These are phyloP conservation scores for Saccharum spontaneum DNA, from an alignment of 176 grass and related monocot species.

Conservation along the genomic window DNA sequence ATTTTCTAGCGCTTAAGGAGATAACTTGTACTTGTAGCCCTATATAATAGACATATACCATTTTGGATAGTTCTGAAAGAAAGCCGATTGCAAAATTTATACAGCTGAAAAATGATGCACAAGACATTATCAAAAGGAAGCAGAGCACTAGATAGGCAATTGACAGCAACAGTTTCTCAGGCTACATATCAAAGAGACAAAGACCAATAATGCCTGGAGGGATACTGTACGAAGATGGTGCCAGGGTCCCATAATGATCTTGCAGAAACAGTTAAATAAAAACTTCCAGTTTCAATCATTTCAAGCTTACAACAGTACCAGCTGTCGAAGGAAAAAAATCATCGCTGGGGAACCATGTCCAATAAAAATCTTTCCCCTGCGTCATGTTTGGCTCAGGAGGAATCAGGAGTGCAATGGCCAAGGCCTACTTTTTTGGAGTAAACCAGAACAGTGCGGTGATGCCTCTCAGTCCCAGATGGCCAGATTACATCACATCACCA, in stretches of 20 bases:
- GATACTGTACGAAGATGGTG: not conserved
- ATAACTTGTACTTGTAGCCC: not conserved
- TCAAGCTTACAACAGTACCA: not conserved
- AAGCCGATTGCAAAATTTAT: not conserved
- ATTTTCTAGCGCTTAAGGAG: not conserved
- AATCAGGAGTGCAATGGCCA: not conserved
- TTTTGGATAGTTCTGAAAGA: not conserved
- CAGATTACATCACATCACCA: not conserved
- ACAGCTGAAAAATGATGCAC: not conserved
- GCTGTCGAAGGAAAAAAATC: slow-evolving; percentile 8
- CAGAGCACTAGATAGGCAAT: not conserved
- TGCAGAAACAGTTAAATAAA: not conserved
- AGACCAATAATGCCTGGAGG: not conserved
- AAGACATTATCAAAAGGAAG: not conserved
- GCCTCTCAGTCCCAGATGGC: slow-evolving; percentile 6
- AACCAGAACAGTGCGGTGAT: not conserved
- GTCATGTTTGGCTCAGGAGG: not conserved
- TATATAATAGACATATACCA: not conserved
- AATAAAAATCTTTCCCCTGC: slow-evolving; percentile 12
- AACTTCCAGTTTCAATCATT: not conserved
- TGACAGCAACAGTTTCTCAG: not conserved
- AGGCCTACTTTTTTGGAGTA: not conserved
- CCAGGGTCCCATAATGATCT: not conserved
- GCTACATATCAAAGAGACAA: not conserved
- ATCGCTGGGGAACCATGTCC: not conserved